Conservation (phyloP, 768 basidiomycete genomes). For the Kwoniella heveanensis region DNA sequence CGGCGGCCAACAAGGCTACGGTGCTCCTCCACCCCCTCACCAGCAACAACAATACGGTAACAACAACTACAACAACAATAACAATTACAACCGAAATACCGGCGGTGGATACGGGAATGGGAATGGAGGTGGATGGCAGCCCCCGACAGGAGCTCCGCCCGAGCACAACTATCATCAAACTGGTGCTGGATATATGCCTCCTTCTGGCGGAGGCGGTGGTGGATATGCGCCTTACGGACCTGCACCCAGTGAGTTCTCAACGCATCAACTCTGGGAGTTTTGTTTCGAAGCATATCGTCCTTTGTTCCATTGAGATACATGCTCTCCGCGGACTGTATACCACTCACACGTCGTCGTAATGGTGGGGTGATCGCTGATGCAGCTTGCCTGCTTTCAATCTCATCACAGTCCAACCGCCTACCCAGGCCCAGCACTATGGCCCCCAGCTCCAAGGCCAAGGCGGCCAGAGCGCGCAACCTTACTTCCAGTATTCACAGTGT, state of each 20-base stretch:
- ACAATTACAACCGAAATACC: constrained; percentile 9
- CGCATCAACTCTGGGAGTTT: too few species aligned
- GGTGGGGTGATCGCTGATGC: constrained; percentile 10
- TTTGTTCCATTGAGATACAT: too few species aligned
- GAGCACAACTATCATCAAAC: constrained; percentile 30
- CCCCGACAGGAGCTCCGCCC: constrained; percentile 29
- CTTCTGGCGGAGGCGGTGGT: constrained; percentile 7
- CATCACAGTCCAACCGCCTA: constrained; percentile 56
- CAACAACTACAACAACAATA: background rate
- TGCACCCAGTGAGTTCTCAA: constrained; percentile 26
- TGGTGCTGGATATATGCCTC: constrained; percentile 31
- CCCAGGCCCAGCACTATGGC: constrained; percentile 66
- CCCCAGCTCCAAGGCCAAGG: constrained; percentile 60
- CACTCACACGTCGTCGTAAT: too few species aligned
- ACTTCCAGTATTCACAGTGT: constrained; percentile 87
- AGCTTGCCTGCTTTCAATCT: constrained; percentile 33
- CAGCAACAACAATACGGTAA: constrained; percentile 21
- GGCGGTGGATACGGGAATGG: constrained; percentile 4
- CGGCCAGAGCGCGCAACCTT: constrained; percentile 61
- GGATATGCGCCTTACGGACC: constrained; percentile 26
- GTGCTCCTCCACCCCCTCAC: constrained; percentile 21
- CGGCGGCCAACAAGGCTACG: constrained; percentile 16
- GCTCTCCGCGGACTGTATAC: too few species aligned
- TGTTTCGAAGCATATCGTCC: too few species aligned
- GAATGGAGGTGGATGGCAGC: constrained; percentile 9